phyloP scores from a whole-genome alignment of 352 stramenopile species.

The Globisporangium solare region DNA sequence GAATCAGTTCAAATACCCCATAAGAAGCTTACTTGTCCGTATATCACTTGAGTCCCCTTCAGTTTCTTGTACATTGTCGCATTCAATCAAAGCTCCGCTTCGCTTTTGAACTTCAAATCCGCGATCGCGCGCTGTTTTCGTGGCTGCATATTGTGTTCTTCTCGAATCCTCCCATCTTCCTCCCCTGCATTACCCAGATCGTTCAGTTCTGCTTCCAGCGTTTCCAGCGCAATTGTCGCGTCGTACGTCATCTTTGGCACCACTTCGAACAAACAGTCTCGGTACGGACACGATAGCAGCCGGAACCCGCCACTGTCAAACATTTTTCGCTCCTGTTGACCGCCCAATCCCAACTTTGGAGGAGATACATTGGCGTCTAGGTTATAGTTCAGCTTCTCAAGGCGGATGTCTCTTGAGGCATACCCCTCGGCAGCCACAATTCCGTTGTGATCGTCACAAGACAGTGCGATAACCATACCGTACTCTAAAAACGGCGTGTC shows the following conservation, averaged over 20 bases:
- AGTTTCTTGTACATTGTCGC: conserved; percentile 69
- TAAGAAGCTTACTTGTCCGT: conserved; percentile 40
- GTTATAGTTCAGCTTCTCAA: conserved; percentile 45
- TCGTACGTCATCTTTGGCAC: conserved; percentile 77
- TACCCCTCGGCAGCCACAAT: conserved; percentile 57
- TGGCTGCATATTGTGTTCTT: conserved; percentile 7
- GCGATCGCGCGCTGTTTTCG: conserved; percentile 24
- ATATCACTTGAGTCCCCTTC: conserved; percentile 51
- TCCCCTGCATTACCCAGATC: not conserved
- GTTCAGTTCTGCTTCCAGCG: conserved; percentile 10
- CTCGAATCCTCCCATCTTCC: not conserved
- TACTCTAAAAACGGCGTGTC: conserved; percentile 61
- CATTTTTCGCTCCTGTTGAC: conserved; percentile 33
- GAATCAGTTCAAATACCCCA: not conserved
- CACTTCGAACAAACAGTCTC: conserved; percentile 69
- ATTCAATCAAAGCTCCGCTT: conserved; percentile 62
- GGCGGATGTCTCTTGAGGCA: conserved; percentile 42
- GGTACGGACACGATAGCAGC: conserved; percentile 46
- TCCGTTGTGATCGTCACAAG: conserved; percentile 52
- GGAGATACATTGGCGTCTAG: conserved; percentile 12
- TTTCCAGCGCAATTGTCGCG: conserved; percentile 39
- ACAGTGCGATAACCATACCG: conserved; percentile 58
- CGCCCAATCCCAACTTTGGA: conserved; percentile 40
- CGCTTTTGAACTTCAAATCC: conserved; percentile 67
- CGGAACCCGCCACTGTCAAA: conserved; percentile 32